A percentile compares a stretch with the other conserved stretches of the same genome.
phyloP scores from a whole-genome alignment of 768 basidiomycete genomes.

The Russula ochroleuca region DNA sequence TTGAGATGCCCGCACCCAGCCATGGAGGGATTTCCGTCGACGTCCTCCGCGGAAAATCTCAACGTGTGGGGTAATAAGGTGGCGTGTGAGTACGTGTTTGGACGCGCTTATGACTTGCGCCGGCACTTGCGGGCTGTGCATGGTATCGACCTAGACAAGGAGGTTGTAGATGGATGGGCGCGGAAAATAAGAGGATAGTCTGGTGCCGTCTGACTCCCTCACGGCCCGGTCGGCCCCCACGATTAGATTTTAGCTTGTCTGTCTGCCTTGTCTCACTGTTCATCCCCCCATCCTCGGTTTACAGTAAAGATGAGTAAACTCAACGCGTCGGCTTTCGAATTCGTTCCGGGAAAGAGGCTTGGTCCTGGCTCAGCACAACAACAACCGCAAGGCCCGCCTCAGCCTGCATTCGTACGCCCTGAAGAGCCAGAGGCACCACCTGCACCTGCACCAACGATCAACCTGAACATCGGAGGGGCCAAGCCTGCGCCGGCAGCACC shows the following conservation, averaged over 20 bases:
- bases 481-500: slow-evolving; percentile 44
- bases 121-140: slow-evolving; percentile 75
- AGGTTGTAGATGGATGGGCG: slow-evolving; percentile 45
- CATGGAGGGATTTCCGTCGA: slow-evolving; percentile 31
- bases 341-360: slow-evolving; percentile 73
- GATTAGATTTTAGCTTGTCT: slow-evolving; percentile 9
- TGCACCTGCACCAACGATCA: slow-evolving; percentile 70
- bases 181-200: slow-evolving; percentile 1
- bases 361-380: slow-evolving; percentile 31
- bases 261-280: background rate
- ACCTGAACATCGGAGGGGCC: slow-evolving; percentile 75
- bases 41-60: background rate
- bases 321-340: slow-evolving; percentile 81
- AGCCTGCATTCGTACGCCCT: slow-evolving; percentile 48
- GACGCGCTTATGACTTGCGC: slow-evolving; percentile 80
- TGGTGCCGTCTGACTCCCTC: no score
- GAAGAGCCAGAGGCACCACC: slow-evolving; percentile 62
- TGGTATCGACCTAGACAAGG: slow-evolving; percentile 55
- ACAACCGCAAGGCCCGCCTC: slow-evolving; percentile 38
- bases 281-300: background rate
- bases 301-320: slow-evolving; percentile 63
- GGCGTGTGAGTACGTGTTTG: slow-evolving; percentile 67
- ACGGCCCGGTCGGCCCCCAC: background rate
- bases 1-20: slow-evolving; percentile 63
- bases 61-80: slow-evolving; percentile 16